Conservation (phyloP, 805 yeast species). For the Yarrowia osloensis region DNA sequence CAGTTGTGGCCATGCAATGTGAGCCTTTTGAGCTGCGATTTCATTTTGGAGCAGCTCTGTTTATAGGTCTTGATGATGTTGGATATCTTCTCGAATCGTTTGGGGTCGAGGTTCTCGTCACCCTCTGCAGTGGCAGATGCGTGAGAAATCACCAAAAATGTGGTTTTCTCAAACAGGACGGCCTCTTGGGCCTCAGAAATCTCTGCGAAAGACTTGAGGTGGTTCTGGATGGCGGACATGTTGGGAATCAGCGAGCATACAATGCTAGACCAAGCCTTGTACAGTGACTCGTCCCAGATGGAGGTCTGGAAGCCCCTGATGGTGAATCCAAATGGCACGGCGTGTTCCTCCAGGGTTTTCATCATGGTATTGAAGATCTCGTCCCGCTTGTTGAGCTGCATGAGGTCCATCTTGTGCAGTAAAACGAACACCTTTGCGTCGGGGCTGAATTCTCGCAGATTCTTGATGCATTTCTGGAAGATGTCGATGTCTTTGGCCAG, state of each 20-base stretch:
- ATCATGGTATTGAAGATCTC: constrained; percentile 83
- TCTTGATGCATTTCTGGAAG: constrained; percentile 78
- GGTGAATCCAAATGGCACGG: constrained; percentile 67
- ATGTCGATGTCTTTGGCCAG: constrained; percentile 92
- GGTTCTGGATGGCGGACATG: constrained; percentile 74
- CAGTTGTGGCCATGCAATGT: constrained; percentile 59
- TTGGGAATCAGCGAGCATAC: constrained; percentile 95
- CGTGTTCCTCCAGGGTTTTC: constrained; percentile 73
- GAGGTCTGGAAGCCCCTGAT: constrained; percentile 90
- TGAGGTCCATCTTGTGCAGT: constrained; percentile 94
- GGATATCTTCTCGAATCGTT: constrained; percentile 89
- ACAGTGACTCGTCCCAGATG: constrained; percentile 94
- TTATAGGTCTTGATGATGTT: constrained; percentile 92
- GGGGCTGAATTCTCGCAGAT: constrained; percentile 81
- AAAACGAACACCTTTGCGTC: constrained; percentile 88
- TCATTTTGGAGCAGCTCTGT: constrained; percentile 83
- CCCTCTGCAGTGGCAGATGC: constrained; percentile 35
- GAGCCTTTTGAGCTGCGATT: constrained; percentile 79
- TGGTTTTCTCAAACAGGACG: constrained; percentile 87
- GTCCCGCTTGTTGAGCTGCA: constrained; percentile 79
- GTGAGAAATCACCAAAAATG: constrained; percentile 76
- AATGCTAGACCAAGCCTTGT: constrained; percentile 95
- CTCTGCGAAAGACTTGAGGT: constrained; percentile 68
- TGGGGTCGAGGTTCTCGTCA: constrained; percentile 64
- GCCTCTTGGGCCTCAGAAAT: constrained; percentile 85